Conservation (phyloP, 169 alveolate genomes). For the Plasmodium ovale region DNA sequence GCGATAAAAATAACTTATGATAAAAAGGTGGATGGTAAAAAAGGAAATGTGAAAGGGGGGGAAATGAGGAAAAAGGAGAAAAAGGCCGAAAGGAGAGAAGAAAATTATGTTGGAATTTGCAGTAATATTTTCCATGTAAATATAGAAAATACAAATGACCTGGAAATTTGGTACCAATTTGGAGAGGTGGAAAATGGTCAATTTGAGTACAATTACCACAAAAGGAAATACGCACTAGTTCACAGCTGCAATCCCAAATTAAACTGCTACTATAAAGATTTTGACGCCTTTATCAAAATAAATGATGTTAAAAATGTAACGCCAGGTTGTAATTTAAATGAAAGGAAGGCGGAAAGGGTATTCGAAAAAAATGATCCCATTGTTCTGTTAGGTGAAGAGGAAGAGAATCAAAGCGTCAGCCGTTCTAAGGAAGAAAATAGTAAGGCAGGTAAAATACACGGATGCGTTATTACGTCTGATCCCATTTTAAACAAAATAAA, state of each 20-base stretch:
- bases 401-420: not conserved
- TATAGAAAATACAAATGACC: constrained; percentile 51
- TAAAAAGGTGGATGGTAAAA: not conserved
- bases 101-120: constrained; percentile 50
- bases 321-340: not conserved
- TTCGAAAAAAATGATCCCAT: not conserved
- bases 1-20: constrained; percentile 28
- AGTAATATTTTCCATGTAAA: constrained; percentile 20
- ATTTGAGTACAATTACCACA: constrained; percentile 57
- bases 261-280: constrained; percentile 42
- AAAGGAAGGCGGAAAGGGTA: constrained; percentile 1
- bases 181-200: not conserved
- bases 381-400: not conserved
- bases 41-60: not conserved
- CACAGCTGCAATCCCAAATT: constrained; percentile 19
- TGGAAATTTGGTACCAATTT: constrained; percentile 40
- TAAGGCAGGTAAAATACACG: not conserved
- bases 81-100: not conserved
- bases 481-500: constrained; percentile 6
- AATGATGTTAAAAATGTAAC: constrained; percentile 12
- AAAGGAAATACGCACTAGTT: constrained; percentile 18
- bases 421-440: not conserved
- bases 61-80: not conserved
- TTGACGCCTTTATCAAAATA: constrained; percentile 38
- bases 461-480: constrained; percentile 21